Base-by-base conservation (phyloP, 116 monocot species). In the Phalaenopsis hybrid region DNA sequence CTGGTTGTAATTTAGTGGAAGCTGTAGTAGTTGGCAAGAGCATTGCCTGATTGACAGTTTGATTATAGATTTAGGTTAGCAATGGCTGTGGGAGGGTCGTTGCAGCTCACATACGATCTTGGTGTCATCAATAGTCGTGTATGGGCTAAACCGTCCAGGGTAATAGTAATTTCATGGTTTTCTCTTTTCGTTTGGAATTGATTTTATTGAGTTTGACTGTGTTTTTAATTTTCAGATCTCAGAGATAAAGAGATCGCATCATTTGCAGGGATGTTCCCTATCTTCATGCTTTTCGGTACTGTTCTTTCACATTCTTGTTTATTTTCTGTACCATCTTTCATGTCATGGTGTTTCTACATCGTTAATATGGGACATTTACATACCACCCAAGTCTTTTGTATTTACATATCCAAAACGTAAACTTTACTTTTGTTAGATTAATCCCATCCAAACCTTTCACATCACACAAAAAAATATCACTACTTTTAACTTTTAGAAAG, bases 21-120 rank as follows among this genome's bases (percentile, higher is more conserved):
- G 21, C 50, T 77, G n/a, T 8, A 21, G 52, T 57, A 7, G 1
- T 17, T 78, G 31, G 78, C 57, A 78, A 78, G 78, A 15, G 57
- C 28, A 78, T 18, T 50, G 52, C 25, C 4, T 78, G 41, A 69
- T 74, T 75, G 43, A 75, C 75, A 75, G 34, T 78, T 31, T 78
- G 17, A 44, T 78, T 51, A 23, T 78, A 33, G 52, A 20, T 80
- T 61, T n/a, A 43, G 44, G 75, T 75, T 0, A 18, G 20, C 49
- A 34, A 87, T 87, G 87, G 87, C 85, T 68, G 79, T 80, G 67
- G 87, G 87, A 77, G 82, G 51, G 68, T 84, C 82, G 23, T 58
- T 85, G 43, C 82, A 63, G 52, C 33, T 82, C 65, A 80, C 84
- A 58, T 80, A 87, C 70, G 52, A 82, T n/a, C 55, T 80, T 4